Conservation (phyloP, 2,329 filamentous ascomycete species). For the Ophiocordyceps australis region DNA sequence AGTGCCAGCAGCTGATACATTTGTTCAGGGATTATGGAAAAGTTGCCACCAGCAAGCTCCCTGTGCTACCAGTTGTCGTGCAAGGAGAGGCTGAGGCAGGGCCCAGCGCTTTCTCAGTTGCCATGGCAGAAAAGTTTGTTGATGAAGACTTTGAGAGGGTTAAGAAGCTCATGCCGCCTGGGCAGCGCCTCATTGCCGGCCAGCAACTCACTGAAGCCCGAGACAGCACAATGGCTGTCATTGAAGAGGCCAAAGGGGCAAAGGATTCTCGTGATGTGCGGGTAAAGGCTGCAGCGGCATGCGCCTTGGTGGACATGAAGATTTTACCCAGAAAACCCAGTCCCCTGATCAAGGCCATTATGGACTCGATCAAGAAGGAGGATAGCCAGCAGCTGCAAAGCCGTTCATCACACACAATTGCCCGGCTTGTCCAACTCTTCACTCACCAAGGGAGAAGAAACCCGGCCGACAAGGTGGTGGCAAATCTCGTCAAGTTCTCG, state of each 20-base stretch:
- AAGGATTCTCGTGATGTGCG: slow-evolving; percentile 74
- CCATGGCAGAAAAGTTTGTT: slow-evolving; percentile 76
- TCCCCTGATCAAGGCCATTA: slow-evolving; percentile 84
- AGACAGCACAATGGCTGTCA: slow-evolving; percentile 48
- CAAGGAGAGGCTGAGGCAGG: slow-evolving; percentile 87
- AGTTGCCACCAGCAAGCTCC: slow-evolving; percentile 56
- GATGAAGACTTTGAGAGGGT: slow-evolving; percentile 72
- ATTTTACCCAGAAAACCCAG: slow-evolving; percentile 86
- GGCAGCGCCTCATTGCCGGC: slow-evolving; percentile 68
- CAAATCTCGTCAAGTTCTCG: slow-evolving; percentile 91
- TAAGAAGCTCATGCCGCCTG: slow-evolving; percentile 75
- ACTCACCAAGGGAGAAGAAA: slow-evolving; percentile 62
- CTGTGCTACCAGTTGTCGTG: slow-evolving; percentile 72
- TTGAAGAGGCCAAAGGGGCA: slow-evolving; percentile 60
- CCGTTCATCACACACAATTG: slow-evolving; percentile 72
- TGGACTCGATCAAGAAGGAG: slow-evolving; percentile 95
- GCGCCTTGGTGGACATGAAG: slow-evolving; percentile 74
- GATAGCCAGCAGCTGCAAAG: slow-evolving; percentile 79
- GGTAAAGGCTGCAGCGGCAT: slow-evolving; percentile 71
- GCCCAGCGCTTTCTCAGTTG: slow-evolving; percentile 77
- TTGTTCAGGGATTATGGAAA: slow-evolving; percentile 86
- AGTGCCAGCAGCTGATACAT: slow-evolving; percentile 78
- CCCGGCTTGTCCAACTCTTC: slow-evolving; percentile 71
- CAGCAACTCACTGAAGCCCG: slow-evolving; percentile 66
- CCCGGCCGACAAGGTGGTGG: slow-evolving; percentile 88